These are phyloP conservation scores for Blastobotrys chiropterorum DNA, from an alignment of 805 yeast genomes.

Conservation along the genomic window DNA sequence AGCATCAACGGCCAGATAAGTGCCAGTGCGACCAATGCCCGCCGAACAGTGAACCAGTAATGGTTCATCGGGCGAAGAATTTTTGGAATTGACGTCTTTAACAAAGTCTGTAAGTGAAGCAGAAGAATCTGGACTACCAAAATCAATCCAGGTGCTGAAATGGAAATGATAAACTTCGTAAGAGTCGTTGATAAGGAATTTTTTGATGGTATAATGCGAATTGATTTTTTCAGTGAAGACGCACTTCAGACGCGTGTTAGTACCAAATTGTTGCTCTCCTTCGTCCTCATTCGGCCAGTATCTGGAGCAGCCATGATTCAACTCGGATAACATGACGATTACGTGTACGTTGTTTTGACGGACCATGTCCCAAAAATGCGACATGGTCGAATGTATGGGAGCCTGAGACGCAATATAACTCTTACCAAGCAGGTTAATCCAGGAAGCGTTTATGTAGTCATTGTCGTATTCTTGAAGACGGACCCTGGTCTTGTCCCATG, in stretches of 20 bases:
- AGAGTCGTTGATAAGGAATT: not conserved
- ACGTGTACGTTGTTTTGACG: constrained; percentile 58
- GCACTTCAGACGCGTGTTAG: constrained; percentile 1
- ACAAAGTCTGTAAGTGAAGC: constrained; percentile 45
- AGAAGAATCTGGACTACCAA: constrained; percentile 48
- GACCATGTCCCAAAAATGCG: constrained; percentile 81
- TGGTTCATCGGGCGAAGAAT: constrained; percentile 39
- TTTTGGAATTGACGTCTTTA: constrained; percentile 38
- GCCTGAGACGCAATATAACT: constrained; percentile 79
- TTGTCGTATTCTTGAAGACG: constrained; percentile 29
- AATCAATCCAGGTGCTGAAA: constrained; percentile 77
- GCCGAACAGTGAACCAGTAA: constrained; percentile 88
- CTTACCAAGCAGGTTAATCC: constrained; percentile 40
- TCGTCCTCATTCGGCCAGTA: constrained; percentile 52
- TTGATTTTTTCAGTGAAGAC: not conserved
- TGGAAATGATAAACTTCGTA: constrained; percentile 55
- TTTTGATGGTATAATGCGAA: not conserved
- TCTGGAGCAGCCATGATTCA: constrained; percentile 75
- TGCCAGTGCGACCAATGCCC: constrained; percentile 95
- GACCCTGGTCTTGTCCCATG: constrained; percentile 59
- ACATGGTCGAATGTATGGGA: constrained; percentile 65
- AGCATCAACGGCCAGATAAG: constrained; percentile 68
- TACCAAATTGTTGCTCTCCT: not conserved
- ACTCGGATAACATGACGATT: constrained; percentile 69
- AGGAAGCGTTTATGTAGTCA: constrained; percentile 86